Percentiles rank a stretch among this genome's conserved stretches.
Conservation (phyloP, 2,329 filamentous ascomycete species). For the Stachybotrys chlorohalonatus region DNA sequence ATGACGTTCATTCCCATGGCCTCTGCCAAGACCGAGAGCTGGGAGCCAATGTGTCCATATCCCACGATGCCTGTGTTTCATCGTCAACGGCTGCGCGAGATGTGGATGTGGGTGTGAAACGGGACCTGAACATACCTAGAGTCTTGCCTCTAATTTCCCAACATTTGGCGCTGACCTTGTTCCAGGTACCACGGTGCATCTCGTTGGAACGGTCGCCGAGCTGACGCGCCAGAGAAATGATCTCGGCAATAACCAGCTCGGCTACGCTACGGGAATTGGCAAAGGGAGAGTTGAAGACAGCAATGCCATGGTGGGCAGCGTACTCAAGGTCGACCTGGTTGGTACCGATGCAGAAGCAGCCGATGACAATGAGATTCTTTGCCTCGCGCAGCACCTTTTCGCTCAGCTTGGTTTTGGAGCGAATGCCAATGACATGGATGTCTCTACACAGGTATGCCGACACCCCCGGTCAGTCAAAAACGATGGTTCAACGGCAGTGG, state of each 20-base stretch:
- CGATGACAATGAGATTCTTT: constrained; percentile 89
- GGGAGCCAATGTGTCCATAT: constrained; percentile 94
- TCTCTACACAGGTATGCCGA: constrained; percentile 44
- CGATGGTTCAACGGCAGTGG: background rate
- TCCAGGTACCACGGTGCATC: constrained; percentile 92
- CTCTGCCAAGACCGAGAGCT: constrained; percentile 90
- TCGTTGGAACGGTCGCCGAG: constrained; percentile 88
- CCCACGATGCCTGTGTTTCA: constrained; percentile 65
- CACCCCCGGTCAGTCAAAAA: background rate
- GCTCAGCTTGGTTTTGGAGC: constrained; percentile 93
- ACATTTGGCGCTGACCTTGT: constrained; percentile 93
- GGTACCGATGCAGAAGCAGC: constrained; percentile 98
- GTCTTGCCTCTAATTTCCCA: constrained; percentile 99
- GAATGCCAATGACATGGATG: constrained; percentile 94
- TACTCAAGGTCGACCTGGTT: constrained; percentile 87
- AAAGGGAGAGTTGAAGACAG: constrained; percentile 98
- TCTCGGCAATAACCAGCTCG: constrained; percentile 89
- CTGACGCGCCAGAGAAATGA: constrained; percentile 86
- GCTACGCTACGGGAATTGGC: constrained; percentile 96
- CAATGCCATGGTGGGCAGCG: constrained; percentile 77
- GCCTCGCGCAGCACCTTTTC: constrained; percentile 78
- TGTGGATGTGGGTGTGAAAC: background rate
- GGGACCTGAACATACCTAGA: constrained; percentile 47
- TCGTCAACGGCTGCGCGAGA: background rate
- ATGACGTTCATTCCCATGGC: constrained; percentile 98